Percentiles rank a stretch among this genome's conserved stretches.
phyloP scores from a whole-genome alignment of 208 protist species.

The Acanthamoeba castellanii region DNA sequence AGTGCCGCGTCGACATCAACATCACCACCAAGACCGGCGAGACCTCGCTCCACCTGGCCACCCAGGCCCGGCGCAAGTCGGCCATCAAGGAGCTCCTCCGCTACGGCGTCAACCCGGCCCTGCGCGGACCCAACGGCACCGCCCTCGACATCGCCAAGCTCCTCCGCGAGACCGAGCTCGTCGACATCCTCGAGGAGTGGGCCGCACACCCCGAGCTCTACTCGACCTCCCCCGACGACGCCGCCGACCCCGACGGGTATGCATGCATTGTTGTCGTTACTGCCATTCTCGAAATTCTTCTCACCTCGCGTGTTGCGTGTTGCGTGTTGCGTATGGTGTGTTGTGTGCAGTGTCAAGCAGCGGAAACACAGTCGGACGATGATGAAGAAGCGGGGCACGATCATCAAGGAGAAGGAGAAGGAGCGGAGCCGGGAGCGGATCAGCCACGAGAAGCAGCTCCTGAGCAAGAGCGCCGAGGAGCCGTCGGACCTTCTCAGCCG shows the following conservation, averaged over 20 bases:
- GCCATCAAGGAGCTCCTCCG: conserved; percentile 41
- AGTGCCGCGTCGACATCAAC: conserved; percentile 3
- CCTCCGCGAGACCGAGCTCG: background rate
- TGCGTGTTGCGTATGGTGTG: too few species aligned
- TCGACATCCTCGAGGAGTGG: conserved; percentile 42
- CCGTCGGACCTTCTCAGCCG: background rate
- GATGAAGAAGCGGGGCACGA: conserved; percentile 16
- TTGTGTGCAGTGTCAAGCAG: background rate
- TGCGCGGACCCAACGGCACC: background rate
- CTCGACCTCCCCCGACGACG: background rate
- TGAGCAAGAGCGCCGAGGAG: conserved; percentile 2
- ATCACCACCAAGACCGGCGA: conserved; percentile 31
- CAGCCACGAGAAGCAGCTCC: background rate
- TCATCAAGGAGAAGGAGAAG: conserved; percentile 14
- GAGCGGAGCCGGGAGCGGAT: background rate
- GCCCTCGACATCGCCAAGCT: conserved; percentile 20
- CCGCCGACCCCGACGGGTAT: background rate
- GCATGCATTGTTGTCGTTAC: background rate
- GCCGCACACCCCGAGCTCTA: background rate
- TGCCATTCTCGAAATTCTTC: background rate
- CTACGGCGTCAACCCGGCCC: background rate
- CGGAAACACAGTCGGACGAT: conserved; percentile 32
- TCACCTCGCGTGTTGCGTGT: too few species aligned
- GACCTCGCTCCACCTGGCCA: background rate
- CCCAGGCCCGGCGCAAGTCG: background rate